A percentile compares a stretch with the other conserved stretches of the same genome.
These are phyloP conservation scores for Starmerella apis DNA, from an alignment of 805 yeast genomes.

Conservation along the genomic window DNA sequence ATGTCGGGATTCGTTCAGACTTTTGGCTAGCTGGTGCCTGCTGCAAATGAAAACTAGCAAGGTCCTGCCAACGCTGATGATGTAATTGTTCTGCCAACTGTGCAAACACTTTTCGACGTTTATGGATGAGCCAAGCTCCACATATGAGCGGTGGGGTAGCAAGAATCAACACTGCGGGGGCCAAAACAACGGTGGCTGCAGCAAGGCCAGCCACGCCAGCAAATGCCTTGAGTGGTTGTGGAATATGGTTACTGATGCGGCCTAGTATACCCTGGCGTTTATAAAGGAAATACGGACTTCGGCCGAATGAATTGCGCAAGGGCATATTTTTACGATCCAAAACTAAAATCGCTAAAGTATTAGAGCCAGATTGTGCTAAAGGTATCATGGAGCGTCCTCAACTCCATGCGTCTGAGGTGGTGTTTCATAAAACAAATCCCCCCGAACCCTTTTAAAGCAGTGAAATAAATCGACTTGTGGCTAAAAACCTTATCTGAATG, in stretches of 20 bases:
- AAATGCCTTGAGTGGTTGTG: slow-evolving; percentile 18
- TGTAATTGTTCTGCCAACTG: slow-evolving; percentile 13
- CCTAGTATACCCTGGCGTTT: slow-evolving; percentile 10
- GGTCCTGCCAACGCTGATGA: slow-evolving; percentile 18
- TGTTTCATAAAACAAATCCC: no score
- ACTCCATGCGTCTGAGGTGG: neutral
- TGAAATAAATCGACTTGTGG: no score
- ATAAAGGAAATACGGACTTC: slow-evolving; percentile 6
- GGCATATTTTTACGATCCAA: neutral
- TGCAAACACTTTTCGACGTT: neutral
- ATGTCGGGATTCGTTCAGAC: slow-evolving; percentile 13
- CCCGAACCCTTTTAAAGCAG: no score
- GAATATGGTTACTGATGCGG: slow-evolving; percentile 5
- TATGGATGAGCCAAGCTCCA: slow-evolving; percentile 12
- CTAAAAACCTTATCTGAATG: no score
- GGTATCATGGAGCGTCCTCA: neutral
- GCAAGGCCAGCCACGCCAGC: slow-evolving; percentile 15
- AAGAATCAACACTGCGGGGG: slow-evolving; percentile 19
- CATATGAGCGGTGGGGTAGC: slow-evolving; percentile 17
- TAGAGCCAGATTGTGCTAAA: neutral
- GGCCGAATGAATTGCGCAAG: slow-evolving; percentile 1
- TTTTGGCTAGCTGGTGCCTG: neutral
- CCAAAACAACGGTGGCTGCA: slow-evolving; percentile 18
- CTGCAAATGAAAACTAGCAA: slow-evolving; percentile 19
- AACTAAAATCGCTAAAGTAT: neutral